phyloP scores from a whole-genome alignment of 2,329 filamentous ascomycete genomes.

The Verticillium tricorpus region DNA sequence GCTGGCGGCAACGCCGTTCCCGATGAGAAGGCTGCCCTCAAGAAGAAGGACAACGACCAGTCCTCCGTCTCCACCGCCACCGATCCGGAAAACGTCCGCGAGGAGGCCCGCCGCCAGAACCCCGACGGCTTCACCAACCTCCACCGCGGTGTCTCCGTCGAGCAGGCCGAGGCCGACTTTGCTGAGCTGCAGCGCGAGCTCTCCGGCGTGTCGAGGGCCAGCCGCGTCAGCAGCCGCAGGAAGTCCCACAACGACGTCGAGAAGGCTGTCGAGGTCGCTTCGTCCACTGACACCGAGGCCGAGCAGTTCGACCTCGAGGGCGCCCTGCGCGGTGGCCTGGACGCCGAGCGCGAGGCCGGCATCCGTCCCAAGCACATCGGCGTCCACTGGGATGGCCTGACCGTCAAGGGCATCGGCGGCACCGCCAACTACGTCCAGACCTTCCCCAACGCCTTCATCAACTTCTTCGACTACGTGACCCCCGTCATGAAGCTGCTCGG shows the following conservation, averaged over 20 bases:
- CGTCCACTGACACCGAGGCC: slow-evolving; percentile 39
- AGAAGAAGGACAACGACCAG: background rate
- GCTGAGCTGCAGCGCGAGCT: slow-evolving; percentile 60
- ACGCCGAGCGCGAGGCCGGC: slow-evolving; percentile 69
- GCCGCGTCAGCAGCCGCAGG: slow-evolving; percentile 31
- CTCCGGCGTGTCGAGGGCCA: slow-evolving; percentile 50
- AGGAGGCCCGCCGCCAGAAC: slow-evolving; percentile 39
- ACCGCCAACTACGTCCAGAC: slow-evolving; percentile 68
- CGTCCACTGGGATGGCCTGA: slow-evolving; percentile 73
- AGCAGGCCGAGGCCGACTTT: slow-evolving; percentile 67
- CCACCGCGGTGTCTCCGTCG: slow-evolving; percentile 54
- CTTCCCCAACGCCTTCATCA: slow-evolving; percentile 71
- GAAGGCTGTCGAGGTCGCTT: slow-evolving; percentile 38
- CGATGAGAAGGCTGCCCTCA: slow-evolving; percentile 3
- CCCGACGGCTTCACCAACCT: slow-evolving; percentile 41
- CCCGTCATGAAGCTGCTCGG: slow-evolving; percentile 62
- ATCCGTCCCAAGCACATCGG: slow-evolving; percentile 79
- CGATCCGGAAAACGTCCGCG: slow-evolving; percentile 17
- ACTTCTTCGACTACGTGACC: slow-evolving; percentile 70
- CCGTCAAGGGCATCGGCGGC: slow-evolving; percentile 71
- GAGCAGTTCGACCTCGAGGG: slow-evolving; percentile 72
- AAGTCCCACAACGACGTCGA: slow-evolving; percentile 47
- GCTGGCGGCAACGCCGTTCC: slow-evolving; percentile 15
- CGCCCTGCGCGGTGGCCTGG: slow-evolving; percentile 66
- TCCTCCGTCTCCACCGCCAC: slow-evolving; percentile 14